Conservation (phyloP, 73 alveolate genomes). For the Paramecium tetraurelia region DNA sequence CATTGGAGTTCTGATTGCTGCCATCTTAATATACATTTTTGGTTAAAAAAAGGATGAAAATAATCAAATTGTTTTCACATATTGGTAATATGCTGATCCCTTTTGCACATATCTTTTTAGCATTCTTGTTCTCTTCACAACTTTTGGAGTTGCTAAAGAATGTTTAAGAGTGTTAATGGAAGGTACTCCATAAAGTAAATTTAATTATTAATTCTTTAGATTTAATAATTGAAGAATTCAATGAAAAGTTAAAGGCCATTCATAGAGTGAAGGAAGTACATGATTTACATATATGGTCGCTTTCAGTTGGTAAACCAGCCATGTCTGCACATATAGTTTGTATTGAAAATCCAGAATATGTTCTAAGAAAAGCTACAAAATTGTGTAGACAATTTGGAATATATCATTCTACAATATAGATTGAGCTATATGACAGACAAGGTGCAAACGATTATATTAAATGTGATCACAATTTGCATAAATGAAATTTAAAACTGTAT, state of each 20-base stretch:
- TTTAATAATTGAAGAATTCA: conserved; percentile 47
- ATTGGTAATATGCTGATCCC: conserved; percentile 81
- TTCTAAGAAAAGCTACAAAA: conserved; percentile 79
- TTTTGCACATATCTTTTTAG: conserved; percentile 90
- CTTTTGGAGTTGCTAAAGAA: conserved; percentile 85
- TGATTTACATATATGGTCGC: conserved; percentile 94
- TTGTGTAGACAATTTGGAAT: conserved; percentile 41
- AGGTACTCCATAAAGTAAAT: conserved; percentile 74
- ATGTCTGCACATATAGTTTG: conserved; percentile 74
- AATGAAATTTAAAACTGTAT: background rate
- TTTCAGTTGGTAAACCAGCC: conserved; percentile 81
- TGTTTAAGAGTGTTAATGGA: conserved; percentile 92
- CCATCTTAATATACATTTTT: conserved; percentile 70
- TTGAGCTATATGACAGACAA: background rate
- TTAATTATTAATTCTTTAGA: background rate
- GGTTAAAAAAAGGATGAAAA: conserved; percentile 55
- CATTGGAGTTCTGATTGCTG: conserved; percentile 94
- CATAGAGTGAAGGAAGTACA: conserved; percentile 80
- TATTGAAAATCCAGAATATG: conserved; percentile 56
- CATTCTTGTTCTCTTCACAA: conserved; percentile 84
- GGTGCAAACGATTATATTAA: conserved; percentile 36
- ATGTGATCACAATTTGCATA: conserved; percentile 48
- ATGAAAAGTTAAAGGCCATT: conserved; percentile 43
- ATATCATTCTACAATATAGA: background rate
- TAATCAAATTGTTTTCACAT: background rate